A percentile compares a stretch with the other conserved stretches of the same genome.
phyloP scores from a whole-genome alignment of 305 asterid species.

The Fraxinus xanthoxyloides region DNA sequence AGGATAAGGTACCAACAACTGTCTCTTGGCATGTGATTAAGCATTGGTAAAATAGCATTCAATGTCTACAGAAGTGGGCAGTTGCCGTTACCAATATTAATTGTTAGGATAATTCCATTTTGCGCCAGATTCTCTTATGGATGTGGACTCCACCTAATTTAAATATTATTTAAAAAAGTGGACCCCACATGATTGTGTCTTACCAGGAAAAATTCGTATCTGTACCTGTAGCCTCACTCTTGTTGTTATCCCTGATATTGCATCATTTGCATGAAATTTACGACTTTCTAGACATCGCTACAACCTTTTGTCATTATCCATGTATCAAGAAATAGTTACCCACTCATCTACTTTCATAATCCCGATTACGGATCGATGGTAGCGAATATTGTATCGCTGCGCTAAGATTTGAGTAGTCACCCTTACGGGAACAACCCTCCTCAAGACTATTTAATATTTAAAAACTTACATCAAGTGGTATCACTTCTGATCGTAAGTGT shows the following conservation, averaged over 20 bases:
- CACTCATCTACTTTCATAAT: not conserved
- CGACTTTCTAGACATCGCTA: not conserved
- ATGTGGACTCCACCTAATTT: too few relatives aligned
- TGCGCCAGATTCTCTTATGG: too few relatives aligned
- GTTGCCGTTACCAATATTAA: slow-evolving; percentile 17
- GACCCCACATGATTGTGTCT: too few relatives aligned
- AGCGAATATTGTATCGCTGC: not conserved
- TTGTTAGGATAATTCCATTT: too few relatives aligned
- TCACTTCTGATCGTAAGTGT: not conserved
- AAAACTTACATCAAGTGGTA: not conserved
- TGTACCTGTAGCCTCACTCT: too few relatives aligned
- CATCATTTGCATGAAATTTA: not conserved
- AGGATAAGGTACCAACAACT: slow-evolving; percentile 19
- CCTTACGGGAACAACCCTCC: not conserved
- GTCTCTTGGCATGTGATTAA: slow-evolving; percentile 26
- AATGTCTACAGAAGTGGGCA: slow-evolving; percentile 30
- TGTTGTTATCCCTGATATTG: not conserved
- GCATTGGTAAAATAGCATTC: slow-evolving; percentile 9
- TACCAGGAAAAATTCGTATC: too few relatives aligned
- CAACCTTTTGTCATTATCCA: not conserved
- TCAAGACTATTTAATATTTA: not conserved
- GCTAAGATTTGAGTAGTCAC: not conserved
- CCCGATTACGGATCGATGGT: not conserved
- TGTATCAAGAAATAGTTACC: not conserved
- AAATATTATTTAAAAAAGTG: too few relatives aligned